These are phyloP conservation scores for Pyrus hybrid DNA, from an alignment of 331 rosid genomes.

Conservation along the genomic window DNA sequence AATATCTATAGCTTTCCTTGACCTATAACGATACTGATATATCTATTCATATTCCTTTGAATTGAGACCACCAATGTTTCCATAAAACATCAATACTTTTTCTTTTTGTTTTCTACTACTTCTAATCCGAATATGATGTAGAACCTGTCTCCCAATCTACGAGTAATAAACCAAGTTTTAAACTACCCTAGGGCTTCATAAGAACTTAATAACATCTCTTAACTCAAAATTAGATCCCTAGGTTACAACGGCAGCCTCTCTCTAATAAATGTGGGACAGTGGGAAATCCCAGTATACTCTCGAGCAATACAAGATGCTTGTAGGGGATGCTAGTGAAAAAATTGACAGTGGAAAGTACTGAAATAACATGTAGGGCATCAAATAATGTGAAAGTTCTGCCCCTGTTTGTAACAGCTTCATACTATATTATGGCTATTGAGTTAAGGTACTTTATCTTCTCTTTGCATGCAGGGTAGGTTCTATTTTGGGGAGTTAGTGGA, in stretches of 20 bases:
- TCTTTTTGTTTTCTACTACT: background rate
- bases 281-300: background rate
- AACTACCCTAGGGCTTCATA: background rate
- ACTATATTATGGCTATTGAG: background rate
- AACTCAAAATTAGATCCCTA: background rate
- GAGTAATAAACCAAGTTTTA: background rate
- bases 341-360: background rate
- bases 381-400: background rate
- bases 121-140: background rate
- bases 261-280: background rate
- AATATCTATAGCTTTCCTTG: background rate
- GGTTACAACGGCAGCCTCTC: background rate
- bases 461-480: conserved; percentile 80
- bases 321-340: background rate
- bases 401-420: background rate
- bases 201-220: background rate
- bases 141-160: background rate
- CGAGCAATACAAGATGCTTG: background rate
- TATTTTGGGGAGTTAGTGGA: conserved; percentile 81
- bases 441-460: background rate
- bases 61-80: background rate
- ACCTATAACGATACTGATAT: background rate
- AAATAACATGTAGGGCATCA: background rate
- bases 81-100: background rate
- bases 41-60: background rate